Conservation (phyloP, 352 stramenopile genomes). For the Globisporangium echinulatum region DNA sequence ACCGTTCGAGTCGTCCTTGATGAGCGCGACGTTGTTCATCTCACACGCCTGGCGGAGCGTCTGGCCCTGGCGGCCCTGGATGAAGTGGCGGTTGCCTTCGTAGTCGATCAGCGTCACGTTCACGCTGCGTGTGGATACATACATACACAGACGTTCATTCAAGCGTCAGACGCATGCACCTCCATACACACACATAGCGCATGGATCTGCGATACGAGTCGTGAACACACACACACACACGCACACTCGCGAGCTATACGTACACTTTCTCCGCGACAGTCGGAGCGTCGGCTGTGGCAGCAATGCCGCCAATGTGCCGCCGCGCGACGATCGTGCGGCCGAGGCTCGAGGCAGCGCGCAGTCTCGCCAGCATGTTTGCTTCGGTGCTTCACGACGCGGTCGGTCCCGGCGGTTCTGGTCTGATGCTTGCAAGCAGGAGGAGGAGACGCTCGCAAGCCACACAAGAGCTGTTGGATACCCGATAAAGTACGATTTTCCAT, state of each 20-base stretch:
- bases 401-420: constrained; percentile 4
- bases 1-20: constrained; percentile 86
- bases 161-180: too few relatives aligned
- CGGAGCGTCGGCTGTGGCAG: constrained; percentile 21
- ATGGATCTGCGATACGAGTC: neutral
- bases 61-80: constrained; percentile 76
- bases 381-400: constrained; percentile 1
- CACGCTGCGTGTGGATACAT: constrained; percentile 29
- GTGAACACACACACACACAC: neutral
- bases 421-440: neutral
- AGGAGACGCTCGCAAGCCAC: neutral
- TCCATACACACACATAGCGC: neutral
- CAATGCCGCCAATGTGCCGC: constrained; percentile 52
- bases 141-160: too few relatives aligned
- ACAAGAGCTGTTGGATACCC: neutral
- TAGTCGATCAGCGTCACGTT: constrained; percentile 85
- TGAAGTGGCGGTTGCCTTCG: constrained; percentile 80
- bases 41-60: constrained; percentile 79
- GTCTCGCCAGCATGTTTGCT: constrained; percentile 34
- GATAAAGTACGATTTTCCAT: too few relatives aligned
- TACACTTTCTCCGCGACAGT: constrained; percentile 63
- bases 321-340: constrained; percentile 20
- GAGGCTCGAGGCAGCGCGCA: constrained; percentile 17
- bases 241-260: constrained; percentile 6
- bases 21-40: constrained; percentile 60